These are phyloP conservation scores for Xerophyta viscosa DNA, from an alignment of 106 monocot genomes.

Conservation along the genomic window DNA sequence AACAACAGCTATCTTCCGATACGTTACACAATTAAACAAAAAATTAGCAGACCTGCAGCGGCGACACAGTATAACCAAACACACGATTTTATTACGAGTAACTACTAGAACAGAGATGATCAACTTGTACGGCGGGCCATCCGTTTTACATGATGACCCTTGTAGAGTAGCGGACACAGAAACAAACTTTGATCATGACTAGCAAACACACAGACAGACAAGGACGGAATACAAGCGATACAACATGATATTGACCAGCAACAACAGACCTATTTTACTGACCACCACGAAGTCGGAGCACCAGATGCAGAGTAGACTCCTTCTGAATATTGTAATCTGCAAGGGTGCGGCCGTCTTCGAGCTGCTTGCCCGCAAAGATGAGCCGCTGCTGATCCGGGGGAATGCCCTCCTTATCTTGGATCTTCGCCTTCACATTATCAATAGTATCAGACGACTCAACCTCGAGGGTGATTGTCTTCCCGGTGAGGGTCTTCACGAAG, in stretches of 20 bases:
- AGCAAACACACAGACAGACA: neutral
- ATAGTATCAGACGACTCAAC: slow-evolving; percentile 41
- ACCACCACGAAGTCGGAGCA: neutral
- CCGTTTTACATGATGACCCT: too few species aligned
- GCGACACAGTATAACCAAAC: too few species aligned
- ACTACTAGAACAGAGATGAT: too few species aligned
- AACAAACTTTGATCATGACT: neutral
- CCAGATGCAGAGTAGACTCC: slow-evolving; percentile 6
- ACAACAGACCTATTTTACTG: neutral
- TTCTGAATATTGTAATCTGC: slow-evolving; percentile 8
- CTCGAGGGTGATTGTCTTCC: slow-evolving; percentile 42
- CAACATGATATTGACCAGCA: neutral
- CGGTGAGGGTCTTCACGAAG: slow-evolving; percentile 44
- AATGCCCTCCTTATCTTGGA: slow-evolving; percentile 44
- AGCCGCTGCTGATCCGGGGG: slow-evolving; percentile 43
- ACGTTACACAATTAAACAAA: too few species aligned
- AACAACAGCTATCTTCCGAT: too few species aligned
- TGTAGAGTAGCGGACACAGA: too few species aligned
- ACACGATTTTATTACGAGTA: too few species aligned
- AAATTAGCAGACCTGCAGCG: too few species aligned
- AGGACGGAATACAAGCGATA: neutral
- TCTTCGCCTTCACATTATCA: slow-evolving; percentile 41
- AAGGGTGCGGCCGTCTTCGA: slow-evolving; percentile 20
- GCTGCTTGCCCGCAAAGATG: slow-evolving; percentile 36
- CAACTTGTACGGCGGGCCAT: too few species aligned